Evolutionary conservation across 2,329 filamentous ascomycete genomes (phyloP), one percentile per base, ranked within the genome.

Genomic region (Verticillium alfalfae): DNA sequence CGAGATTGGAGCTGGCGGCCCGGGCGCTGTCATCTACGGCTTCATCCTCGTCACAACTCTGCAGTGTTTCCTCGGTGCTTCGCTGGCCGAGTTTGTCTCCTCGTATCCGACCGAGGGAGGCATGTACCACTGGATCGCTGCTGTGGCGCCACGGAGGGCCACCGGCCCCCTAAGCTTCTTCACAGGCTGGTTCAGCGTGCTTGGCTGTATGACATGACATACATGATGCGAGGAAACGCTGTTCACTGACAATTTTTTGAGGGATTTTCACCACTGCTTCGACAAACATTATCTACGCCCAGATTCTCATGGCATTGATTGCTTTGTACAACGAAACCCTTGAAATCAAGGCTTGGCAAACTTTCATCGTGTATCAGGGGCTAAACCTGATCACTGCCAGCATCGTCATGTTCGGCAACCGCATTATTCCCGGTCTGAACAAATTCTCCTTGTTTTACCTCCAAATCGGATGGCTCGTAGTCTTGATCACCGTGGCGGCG

Each of bases 91-190:
- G 64, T 76, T 82, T 60, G 78, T 80, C 9, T 80, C 78, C 3
- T 76, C 76, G 2, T 81, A 81, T 62, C 80, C 80, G 4, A 79
- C 78, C 10, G 76, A 77, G 59, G 80, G 79, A 26, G 79, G 79
- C 54, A 80, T 80, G 78, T 82, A 82, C 61, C 79, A 81, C 66
- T 82, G 80, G 80, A 79, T 80, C 45, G 79, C 78, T 7, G 78
- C 76, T 1, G 73, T 82, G 34, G 77, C 79, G 3, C 79, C 79
- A 0, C 71, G 69, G 39, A 67, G 67, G 52, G 71, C 71, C 52
- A 78, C 73, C 13, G 74, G 73, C 22, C 68, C 77, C 49, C 63
- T 81, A 65, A 79, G 77, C 55, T 81, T 80, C 64, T 67, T 74
- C 26, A 79, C 78, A 0, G 79, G 79, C 3, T 79, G 77, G 76